Percentiles rank a stretch among this genome's conserved stretches.
These are phyloP conservation scores for Wallacemonas collosoma DNA, from an alignment of 208 protist genomes.

Conservation along the genomic window DNA sequence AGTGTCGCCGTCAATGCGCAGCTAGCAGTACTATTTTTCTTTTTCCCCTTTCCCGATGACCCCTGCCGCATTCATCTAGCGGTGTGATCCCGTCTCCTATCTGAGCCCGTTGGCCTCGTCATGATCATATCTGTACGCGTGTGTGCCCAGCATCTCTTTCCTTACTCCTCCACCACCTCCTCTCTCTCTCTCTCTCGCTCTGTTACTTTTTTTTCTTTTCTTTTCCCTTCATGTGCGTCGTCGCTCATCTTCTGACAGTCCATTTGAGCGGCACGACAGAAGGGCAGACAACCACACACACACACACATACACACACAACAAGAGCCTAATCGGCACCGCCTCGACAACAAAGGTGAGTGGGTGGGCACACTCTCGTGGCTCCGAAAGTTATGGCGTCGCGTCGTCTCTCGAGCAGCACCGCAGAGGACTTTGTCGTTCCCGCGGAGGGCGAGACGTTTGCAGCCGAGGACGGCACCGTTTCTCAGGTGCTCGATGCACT, in stretches of 20 bases:
- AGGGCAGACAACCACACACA: neutral
- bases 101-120: no score
- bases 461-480: constrained; percentile 80
- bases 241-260: constrained; percentile 9
- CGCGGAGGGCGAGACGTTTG: constrained; percentile 80
- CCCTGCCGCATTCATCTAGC: no score
- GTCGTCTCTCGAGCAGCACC: neutral
- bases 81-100: no score
- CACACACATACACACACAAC: neutral
- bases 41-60: no score
- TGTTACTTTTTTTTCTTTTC: constrained; percentile 6
- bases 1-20: no score
- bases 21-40: no score
- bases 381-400: neutral
- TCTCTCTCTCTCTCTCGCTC: neutral
- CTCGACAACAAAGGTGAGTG: no score
- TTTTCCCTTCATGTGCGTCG: constrained; percentile 16
- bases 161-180: neutral
- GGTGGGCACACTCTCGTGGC: neutral
- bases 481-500: constrained; percentile 89
- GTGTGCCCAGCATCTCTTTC: no score
- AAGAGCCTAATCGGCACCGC: neutral
- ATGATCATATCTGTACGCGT: no score
- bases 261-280: neutral
- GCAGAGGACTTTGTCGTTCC: constrained; percentile 35